Conservation (phyloP, 2,329 filamentous ascomycete species). For the Colletotrichum theobromicola region DNA sequence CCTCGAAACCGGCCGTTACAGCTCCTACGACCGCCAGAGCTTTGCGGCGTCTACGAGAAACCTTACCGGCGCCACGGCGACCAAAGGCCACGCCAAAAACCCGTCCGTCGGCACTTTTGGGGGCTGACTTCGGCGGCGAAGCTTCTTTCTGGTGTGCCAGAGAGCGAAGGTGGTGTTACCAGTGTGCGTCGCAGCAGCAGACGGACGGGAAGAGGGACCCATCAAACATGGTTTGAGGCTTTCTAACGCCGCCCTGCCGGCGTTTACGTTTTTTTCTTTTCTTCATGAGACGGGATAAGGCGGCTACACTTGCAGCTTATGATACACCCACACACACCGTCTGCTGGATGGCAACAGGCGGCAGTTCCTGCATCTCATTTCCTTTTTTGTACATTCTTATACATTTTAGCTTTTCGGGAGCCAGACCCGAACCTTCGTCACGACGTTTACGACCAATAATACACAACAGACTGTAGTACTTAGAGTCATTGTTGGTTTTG, state of each 20-base stretch:
- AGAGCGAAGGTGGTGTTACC: not conserved
- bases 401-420: not conserved
- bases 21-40: not conserved
- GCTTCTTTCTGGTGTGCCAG: not conserved
- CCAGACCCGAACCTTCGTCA: constrained; percentile 1
- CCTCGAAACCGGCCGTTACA: not conserved
- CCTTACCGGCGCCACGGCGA: not conserved
- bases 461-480: not conserved
- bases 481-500: not conserved
- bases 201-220: not conserved
- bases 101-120: constrained; percentile 6
- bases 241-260: not conserved
- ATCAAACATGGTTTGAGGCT: not conserved
- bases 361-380: constrained; percentile 1
- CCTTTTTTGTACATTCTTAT: constrained; percentile 1
- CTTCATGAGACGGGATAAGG: not conserved
- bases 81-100: not conserved
- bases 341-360: not conserved
- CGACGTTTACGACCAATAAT: not conserved
- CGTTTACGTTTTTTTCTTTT: not conserved
- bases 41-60: not conserved
- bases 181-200: not conserved
- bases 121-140: not conserved
- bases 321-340: not conserved
- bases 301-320: constrained; percentile 1